phyloP scores from a whole-genome alignment of 2,329 filamentous ascomycete species.

The Colletotrichum orchidophilum region DNA sequence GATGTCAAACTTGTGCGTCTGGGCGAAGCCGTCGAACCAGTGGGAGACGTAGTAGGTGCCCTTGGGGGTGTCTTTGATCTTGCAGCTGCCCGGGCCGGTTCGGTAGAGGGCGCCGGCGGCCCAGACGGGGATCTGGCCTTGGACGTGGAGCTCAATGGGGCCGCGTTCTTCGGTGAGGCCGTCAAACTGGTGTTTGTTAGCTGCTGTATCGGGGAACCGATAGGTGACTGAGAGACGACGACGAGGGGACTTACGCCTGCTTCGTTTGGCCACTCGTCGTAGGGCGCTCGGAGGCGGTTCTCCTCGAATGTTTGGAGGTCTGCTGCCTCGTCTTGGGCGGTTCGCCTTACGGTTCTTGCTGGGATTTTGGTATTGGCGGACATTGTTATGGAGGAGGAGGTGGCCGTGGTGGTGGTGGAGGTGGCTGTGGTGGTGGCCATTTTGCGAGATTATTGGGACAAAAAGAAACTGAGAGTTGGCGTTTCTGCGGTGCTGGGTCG shows the following conservation, averaged over 20 bases:
- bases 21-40: constrained; percentile 84
- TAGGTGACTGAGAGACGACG: background rate
- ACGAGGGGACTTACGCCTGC: constrained; percentile 49
- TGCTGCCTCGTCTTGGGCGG: constrained; percentile 18
- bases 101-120: constrained; percentile 77
- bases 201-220: background rate
- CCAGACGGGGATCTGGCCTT: constrained; percentile 75
- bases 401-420: background rate
- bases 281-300: constrained; percentile 41
- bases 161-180: constrained; percentile 71
- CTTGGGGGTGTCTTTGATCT: constrained; percentile 64
- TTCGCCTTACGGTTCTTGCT: constrained; percentile 25
- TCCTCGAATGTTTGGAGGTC: constrained; percentile 25
- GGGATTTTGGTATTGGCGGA: background rate
- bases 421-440: background rate
- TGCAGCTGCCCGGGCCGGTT: constrained; percentile 75
- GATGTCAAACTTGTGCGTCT: constrained; percentile 79
- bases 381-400: background rate
- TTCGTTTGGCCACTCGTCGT: constrained; percentile 58
- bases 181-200: constrained; percentile 64
- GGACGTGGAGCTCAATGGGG: constrained; percentile 70
- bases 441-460: background rate
- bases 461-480: background rate
- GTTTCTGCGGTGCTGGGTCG: background rate
- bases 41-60: constrained; percentile 73